These are phyloP conservation scores for Liquidambar formosana DNA, from an alignment of 164 flowering plant genomes.

Conservation along the genomic window DNA sequence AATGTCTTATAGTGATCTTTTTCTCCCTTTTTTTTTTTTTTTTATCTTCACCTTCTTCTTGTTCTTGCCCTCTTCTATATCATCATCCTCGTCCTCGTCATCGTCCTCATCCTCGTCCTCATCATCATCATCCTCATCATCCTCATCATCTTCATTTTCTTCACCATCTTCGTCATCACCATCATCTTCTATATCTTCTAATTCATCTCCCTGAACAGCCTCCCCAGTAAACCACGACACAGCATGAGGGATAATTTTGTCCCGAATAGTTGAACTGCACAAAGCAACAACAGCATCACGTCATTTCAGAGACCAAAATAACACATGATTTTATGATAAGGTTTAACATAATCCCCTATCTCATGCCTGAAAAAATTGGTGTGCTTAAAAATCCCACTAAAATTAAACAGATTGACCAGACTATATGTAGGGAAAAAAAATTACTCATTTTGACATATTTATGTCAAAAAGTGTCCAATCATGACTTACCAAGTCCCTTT, in stretches of 20 bases:
- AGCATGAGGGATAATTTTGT: conserved; percentile 87
- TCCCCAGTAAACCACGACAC: conserved; percentile 90
- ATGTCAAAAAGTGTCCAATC: too few species aligned
- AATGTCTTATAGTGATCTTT: background rate
- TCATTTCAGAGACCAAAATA: background rate
- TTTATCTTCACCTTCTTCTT: conserved; percentile 44
- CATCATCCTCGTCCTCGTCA: conserved; percentile 40
- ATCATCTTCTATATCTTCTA: conserved; percentile 45
- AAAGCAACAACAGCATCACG: background rate
- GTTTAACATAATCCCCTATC: too few species aligned
- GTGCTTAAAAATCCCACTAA: too few species aligned
- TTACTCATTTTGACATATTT: too few species aligned
- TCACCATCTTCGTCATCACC: conserved; percentile 46
- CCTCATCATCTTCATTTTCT: conserved; percentile 57
- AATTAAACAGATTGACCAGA: too few species aligned
- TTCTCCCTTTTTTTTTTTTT: too few species aligned
- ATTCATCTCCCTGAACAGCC: conserved; percentile 63
- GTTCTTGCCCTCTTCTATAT: conserved; percentile 25
- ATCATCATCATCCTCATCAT: conserved; percentile 61
- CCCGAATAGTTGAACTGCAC: conserved; percentile 73
- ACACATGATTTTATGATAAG: background rate
- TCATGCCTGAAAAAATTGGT: too few species aligned
- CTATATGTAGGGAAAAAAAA: too few species aligned
- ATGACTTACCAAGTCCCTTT: too few species aligned
- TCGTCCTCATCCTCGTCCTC: conserved; percentile 56